Evolutionary conservation across 2,329 filamentous ascomycete species (phyloP), one percentile per base, ranked within the genome.

Genomic region (Aspergillus sp.): DNA sequence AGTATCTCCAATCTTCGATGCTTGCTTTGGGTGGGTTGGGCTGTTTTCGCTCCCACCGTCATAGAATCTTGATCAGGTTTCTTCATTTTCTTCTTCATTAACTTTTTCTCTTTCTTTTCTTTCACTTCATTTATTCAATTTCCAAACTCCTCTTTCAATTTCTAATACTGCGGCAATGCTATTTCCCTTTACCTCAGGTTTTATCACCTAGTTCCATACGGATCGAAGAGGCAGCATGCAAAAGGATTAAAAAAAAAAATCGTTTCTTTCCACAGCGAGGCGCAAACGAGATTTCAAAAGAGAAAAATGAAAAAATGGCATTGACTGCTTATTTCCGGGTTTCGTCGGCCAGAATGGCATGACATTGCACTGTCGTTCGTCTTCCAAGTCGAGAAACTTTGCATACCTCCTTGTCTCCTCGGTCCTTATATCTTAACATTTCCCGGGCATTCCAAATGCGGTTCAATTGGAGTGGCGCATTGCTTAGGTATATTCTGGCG

Each of bases 21-120:
- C 65, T 67, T 68, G 65, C 64, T 68, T 66, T 59, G 63, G 63
- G 65, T 66, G 63, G 61, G 57, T 64, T 62, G 65, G 68, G 64
- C 64, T 64, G 61, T 67, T 61, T 66, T 67, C 59, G 33, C 62
- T 63, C 60, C 62, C 64, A 65, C 66, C 68, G 65, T 65, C 64
- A 74, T 74, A 75, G 72, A 75, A 56, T 65, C 60, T 60, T 61
- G 57, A 62, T 63, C 54, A 48, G 52, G 57, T 47, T 61, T 58
- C 44, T 60, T 56, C 56, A 40, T 52, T 55, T 57, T 39, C 13
- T 34, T 47, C 20, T 45, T 44, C 40, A 22, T 51, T 50, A 39
- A 57, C 47, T 56, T 37, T 59, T 57, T 57, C 33, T 46, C 27
- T 55, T 51, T 46, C 27, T 30, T 22, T 30, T 44, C 24, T 27